Evolutionary conservation across 2,329 filamentous ascomycete species (phyloP), one percentile per base, ranked within the genome.

Genomic region (Neopestalotiopsis clavispora): DNA sequence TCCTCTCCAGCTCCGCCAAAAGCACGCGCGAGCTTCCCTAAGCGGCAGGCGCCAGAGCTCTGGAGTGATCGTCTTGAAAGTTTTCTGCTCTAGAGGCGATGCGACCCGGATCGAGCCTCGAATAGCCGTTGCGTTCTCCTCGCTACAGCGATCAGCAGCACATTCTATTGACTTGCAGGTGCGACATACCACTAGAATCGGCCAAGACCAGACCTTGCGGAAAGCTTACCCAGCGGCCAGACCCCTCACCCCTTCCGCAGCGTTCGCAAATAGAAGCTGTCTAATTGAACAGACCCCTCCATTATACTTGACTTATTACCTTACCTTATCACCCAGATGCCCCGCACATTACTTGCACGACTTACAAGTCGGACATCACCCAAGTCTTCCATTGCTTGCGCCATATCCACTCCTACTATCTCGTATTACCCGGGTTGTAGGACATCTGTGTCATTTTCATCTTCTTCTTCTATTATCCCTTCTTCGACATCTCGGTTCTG

Each of bases 301-400:
- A 34, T 34, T 34, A 62, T 62, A 34, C 58, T 6, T 30, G 58
- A 34, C 23, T 12, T 14, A 13, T 58, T 30, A 28, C n/a, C 57
- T 23, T 17, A 65, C 68, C 68, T 69, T 40, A 67, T 40, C 34
- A 58, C n/a, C 60, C 69, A 71, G 67, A 72, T 74, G 72, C 72
- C 72, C 72, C 72, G 71, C 72, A 74, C 68, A 40, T 17, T 71
- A 62, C 70, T 74, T 70, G 69, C 68, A 63, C 40, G 60, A 65
- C 42, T 58, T 28, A 63, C 64, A 57, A 28, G 57, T 63, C 70
- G 68, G 56, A 68, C 62, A 52, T 45, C 59, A 12, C 34, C 68
- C 34, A 66, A 65, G 34, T 63, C 40, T 66, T 56, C 13, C 64
- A 61, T 61, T 68, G 63, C 34, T 59, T 40, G 65, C 66, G 32